A percentile compares a stretch with the other conserved stretches of the same genome.
Evolutionary conservation across 1,284 basidiomycete species (phyloP).

Genomic region (Baeospora myosura): DNA sequence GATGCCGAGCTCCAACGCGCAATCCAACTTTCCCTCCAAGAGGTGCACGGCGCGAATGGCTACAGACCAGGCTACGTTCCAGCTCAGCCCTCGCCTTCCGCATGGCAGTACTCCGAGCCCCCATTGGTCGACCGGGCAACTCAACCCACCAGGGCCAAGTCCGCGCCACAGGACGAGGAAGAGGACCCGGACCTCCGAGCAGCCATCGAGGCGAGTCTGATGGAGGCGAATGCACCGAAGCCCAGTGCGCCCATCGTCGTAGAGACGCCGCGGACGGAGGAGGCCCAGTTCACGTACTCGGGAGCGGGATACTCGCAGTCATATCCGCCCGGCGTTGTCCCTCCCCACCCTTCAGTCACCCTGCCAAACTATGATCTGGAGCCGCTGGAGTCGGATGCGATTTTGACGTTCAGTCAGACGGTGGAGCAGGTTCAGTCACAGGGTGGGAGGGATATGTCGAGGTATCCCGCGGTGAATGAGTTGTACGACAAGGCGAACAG

Average conservation of each 20-base stretch:
- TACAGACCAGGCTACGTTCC: constrained; percentile 63
- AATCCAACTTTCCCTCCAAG: constrained; percentile 85
- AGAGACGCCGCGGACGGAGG: constrained; percentile 44
- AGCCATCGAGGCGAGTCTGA: constrained; percentile 92
- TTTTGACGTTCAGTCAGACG: constrained; percentile 84
- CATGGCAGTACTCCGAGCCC: constrained; percentile 65
- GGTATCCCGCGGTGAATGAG: constrained; percentile 77
- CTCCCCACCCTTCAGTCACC: constrained; percentile 39
- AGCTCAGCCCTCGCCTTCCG: constrained; percentile 43
- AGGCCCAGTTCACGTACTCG: constrained; percentile 29
- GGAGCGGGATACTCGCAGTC: constrained; percentile 34
- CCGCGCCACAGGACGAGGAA: constrained; percentile 54
- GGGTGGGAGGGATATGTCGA: constrained; percentile 69
- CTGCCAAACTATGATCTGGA: constrained; percentile 74
- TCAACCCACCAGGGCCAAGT: constrained; percentile 30
- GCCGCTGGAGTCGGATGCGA: constrained; percentile 74
- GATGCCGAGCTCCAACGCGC: constrained; percentile 92
- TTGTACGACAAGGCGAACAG: constrained; percentile 80
- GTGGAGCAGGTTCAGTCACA: constrained; percentile 78
- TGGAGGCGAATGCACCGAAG: constrained; percentile 74
- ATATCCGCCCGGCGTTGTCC: constrained; percentile 33
- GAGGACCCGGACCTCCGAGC: constrained; percentile 91
- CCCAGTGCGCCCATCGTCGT: constrained; percentile 70
- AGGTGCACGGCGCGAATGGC: constrained; percentile 46
- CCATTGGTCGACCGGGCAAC: constrained; percentile 55